Conservation (phyloP, 805 yeast species). For the Saccharomyces kudriavzevii region DNA sequence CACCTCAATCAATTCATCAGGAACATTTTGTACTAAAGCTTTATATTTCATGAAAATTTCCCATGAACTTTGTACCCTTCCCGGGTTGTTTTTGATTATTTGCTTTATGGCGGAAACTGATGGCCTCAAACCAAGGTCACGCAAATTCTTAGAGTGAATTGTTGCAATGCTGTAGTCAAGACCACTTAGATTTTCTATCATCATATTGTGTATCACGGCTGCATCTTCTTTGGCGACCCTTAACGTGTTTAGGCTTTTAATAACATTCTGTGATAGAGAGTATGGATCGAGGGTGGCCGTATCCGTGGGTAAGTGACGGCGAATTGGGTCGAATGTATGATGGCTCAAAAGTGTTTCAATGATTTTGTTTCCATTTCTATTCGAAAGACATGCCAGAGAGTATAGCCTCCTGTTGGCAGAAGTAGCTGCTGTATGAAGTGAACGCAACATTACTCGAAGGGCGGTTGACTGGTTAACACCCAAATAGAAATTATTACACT, state of each 20-base stretch:
- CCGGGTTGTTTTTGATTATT: slow-evolving; percentile 41
- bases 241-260: slow-evolving; percentile 6
- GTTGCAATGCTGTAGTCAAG: slow-evolving; percentile 29
- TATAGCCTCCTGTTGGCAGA: background rate
- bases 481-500: too few relatives aligned
- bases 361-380: background rate
- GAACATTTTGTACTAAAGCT: slow-evolving; percentile 4
- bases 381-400: background rate
- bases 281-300: slow-evolving; percentile 13
- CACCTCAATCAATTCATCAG: slow-evolving; percentile 22
- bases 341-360: slow-evolving; percentile 6
- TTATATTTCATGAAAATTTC: slow-evolving; percentile 35
- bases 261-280: slow-evolving; percentile 15
- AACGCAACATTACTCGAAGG: background rate
- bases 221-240: slow-evolving; percentile 8
- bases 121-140: slow-evolving; percentile 15
- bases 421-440: background rate
- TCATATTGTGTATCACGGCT: slow-evolving; percentile 19
- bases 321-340: slow-evolving; percentile 14
- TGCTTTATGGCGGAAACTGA: slow-evolving; percentile 22
- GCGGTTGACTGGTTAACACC: background rate
- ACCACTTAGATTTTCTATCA: slow-evolving; percentile 24
- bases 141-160: slow-evolving; percentile 23
- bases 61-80: slow-evolving; percentile 44
- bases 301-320: slow-evolving; percentile 5